phyloP scores from a whole-genome alignment of 495 filamentous ascomycete genomes.

The Aspergillus campestris region DNA sequence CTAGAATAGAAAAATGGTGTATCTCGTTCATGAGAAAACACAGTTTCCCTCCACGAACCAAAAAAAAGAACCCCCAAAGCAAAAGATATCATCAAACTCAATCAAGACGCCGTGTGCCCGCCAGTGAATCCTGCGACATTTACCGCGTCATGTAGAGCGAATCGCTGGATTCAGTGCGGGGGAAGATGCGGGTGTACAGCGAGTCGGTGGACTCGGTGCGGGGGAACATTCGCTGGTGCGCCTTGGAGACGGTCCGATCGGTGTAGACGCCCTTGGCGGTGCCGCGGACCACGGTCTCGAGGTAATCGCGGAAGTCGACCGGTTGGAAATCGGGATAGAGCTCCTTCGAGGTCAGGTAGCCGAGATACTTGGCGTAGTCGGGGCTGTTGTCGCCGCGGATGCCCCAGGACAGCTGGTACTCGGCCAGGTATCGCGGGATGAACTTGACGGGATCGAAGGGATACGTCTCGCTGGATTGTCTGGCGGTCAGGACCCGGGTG shows the following conservation, averaged over 20 bases:
- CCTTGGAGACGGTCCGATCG: conserved; percentile 35
- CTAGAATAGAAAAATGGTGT: neutral
- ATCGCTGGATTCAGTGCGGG: conserved; percentile 36
- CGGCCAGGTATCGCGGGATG: conserved; percentile 31
- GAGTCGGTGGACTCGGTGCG: conserved; percentile 39
- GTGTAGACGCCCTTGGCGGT: conserved; percentile 38
- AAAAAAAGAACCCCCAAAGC: neutral
- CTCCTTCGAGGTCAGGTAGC: conserved; percentile 47
- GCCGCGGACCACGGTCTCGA: conserved; percentile 30
- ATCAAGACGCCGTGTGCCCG: too few relatives aligned
- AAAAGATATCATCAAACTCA: neutral
- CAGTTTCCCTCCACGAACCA: neutral
- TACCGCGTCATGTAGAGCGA: conserved; percentile 34
- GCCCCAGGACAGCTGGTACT: conserved; percentile 46
- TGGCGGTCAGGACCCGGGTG: conserved; percentile 30
- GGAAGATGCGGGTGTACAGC: conserved; percentile 35
- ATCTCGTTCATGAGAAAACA: neutral
- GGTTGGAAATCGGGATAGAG: conserved; percentile 46
- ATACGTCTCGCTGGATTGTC: conserved; percentile 41
- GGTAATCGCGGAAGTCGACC: conserved; percentile 35
- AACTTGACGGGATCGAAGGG: conserved; percentile 40
- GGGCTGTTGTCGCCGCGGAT: conserved; percentile 50
- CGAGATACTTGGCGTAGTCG: conserved; percentile 49
- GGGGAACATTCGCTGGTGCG: conserved; percentile 36
- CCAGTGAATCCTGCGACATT: neutral